Evolutionary conservation across 23 red algal genomes (phyloP).

Genomic region (Porphyridium purpureum): DNA sequence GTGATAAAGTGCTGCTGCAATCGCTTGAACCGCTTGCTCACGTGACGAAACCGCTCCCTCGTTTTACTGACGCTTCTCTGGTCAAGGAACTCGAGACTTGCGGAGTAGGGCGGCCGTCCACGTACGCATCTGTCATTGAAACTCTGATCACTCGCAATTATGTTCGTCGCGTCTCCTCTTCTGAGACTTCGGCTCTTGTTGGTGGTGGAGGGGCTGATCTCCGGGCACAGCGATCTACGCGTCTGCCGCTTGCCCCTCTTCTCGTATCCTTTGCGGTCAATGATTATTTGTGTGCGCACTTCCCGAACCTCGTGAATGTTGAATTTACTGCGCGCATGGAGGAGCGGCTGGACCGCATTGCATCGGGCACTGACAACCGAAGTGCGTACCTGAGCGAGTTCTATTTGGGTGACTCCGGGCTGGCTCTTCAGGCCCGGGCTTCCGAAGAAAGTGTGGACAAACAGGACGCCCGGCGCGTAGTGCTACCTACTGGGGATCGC

Average conservation of each 20-base stretch:
- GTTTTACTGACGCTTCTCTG: slow-evolving; percentile 82
- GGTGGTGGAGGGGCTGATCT: too few species aligned
- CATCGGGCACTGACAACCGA: slow-evolving; percentile 55
- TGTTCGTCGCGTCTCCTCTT: slow-evolving; percentile 35
- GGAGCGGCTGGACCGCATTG: slow-evolving; percentile 65
- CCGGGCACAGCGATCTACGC: too few species aligned
- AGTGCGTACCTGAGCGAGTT: slow-evolving; percentile 53
- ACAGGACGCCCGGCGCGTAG: slow-evolving; percentile 4
- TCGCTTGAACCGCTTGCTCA: slow-evolving; percentile 16
- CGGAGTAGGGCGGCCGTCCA: slow-evolving; percentile 91
- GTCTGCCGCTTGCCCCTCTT: slow-evolving; percentile 49
- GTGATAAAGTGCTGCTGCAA: slow-evolving; percentile 6
- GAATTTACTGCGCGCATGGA: slow-evolving; percentile 90
- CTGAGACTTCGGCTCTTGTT: too few species aligned
- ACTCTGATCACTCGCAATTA: slow-evolving; percentile 71
- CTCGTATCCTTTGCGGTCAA: slow-evolving; percentile 86
- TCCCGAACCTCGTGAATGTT: slow-evolving; percentile 71
- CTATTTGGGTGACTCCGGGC: slow-evolving; percentile 64
- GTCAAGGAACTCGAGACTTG: slow-evolving; percentile 77
- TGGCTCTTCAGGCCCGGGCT: slow-evolving; percentile 19
- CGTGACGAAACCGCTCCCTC: slow-evolving; percentile 62
- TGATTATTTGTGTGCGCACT: slow-evolving; percentile 39
- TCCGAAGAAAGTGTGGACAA: slow-evolving; percentile 45
- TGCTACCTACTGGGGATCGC: slow-evolving; percentile 8
- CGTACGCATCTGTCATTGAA: slow-evolving; percentile 88